These are phyloP conservation scores for Hsuehochloa calcarea DNA, from an alignment of 176 grass and related monocot species.

Conservation along the genomic window DNA sequence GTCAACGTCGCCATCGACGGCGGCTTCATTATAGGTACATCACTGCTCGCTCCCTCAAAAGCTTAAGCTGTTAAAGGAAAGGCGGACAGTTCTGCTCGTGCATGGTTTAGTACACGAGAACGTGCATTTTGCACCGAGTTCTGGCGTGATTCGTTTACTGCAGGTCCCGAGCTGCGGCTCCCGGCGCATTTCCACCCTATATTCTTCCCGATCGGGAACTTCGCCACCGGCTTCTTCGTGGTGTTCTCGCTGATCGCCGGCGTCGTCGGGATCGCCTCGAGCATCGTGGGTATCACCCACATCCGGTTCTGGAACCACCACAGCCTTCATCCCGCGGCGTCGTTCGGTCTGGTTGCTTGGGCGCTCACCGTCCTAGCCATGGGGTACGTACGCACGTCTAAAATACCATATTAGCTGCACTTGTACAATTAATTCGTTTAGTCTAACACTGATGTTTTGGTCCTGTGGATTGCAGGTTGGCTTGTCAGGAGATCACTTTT, in stretches of 20 bases:
- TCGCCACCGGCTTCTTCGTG: slow-evolving; percentile 88
- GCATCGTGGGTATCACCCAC: slow-evolving; percentile 61
- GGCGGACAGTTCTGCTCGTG: neutral
- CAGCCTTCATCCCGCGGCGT: slow-evolving; percentile 62
- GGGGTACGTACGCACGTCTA: slow-evolving; percentile 60
- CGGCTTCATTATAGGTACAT: slow-evolving; percentile 83
- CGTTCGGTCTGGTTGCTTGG: slow-evolving; percentile 54
- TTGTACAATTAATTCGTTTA: neutral
- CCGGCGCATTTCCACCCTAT: slow-evolving; percentile 83
- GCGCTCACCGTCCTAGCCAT: slow-evolving; percentile 68
- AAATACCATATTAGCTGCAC: neutral
- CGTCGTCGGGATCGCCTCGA: slow-evolving; percentile 57
- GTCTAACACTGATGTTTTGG: too few relatives aligned
- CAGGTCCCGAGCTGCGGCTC: slow-evolving; percentile 60
- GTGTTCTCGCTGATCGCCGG: slow-evolving; percentile 71
- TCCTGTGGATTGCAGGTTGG: slow-evolving; percentile 38
- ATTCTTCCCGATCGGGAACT: slow-evolving; percentile 92
- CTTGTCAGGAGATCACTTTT: slow-evolving; percentile 64
- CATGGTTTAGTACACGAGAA: neutral
- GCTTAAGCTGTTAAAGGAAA: neutral
- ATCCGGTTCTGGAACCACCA: slow-evolving; percentile 60
- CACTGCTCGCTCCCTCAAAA: neutral
- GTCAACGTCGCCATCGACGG: slow-evolving; percentile 55
- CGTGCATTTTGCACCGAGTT: neutral
- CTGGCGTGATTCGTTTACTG: neutral